Evolutionary conservation across 495 filamentous ascomycete genomes (phyloP), one percentile per base, ranked within the genome.

Genomic region (Trichoderma asperelloides): DNA sequence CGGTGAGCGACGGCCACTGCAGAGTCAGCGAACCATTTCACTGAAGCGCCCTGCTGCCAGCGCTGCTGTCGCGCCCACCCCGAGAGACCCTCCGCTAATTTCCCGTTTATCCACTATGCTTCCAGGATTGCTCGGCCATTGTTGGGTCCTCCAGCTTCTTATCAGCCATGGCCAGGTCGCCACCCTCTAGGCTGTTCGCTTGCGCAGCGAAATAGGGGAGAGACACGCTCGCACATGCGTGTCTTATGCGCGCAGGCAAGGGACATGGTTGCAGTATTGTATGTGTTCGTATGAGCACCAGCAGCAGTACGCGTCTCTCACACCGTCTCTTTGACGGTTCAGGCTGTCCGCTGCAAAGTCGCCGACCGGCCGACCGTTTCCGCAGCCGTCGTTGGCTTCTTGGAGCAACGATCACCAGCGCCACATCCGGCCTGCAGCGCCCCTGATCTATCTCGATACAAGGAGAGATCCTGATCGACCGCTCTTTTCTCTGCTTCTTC

Each of bases 231-330:
- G 21, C 3, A 55, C 55, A 27, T 60, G 55, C 55, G 27, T 60
- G 55, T 60, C 55, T 60, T 60, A 25, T 60, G 27, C 55, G 25
- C 51, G 55, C 55, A 60, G 25, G 55, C 55, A 60, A 60, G 55
- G 55, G 55, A 25, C 11, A n/a, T 13, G 5, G 55, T 13, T 0
- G 23, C 23, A n/a, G 15, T 28, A 25, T 30, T 60, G 23, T 9
- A 37, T 27, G 25, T 30, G 23, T 8, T 30, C 16, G n/a, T 27
- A 30, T 12, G 55, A 30, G 25, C 23, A 27, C 9, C 45, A n/a
- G 45, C 9, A 5, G 16, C 47, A 9, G 6, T n/a, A n/a, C 8
- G 8, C 21, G 47, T 51, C 18, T 51, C 47, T 60, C 55, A 13
- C 55, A 60, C 55, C 55, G 55, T 60, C 55, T 27, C 23, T 12